A percentile compares a stretch with the other conserved stretches of the same genome.
Evolutionary conservation across 805 yeast species (phyloP).

Genomic region (Sugiyamaella americana): DNA sequence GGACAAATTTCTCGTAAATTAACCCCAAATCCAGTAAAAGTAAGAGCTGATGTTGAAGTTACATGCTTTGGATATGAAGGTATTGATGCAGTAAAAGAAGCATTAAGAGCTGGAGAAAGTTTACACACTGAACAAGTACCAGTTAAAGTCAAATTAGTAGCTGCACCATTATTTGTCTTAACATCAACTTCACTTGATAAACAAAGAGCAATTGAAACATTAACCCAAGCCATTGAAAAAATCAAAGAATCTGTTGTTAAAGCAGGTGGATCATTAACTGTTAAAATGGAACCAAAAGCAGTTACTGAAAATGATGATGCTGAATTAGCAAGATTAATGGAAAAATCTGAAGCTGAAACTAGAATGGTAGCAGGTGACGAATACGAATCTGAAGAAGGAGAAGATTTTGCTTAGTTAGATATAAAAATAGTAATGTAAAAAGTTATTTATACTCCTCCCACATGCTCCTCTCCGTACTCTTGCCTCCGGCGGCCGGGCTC

Average conservation of each 20-base stretch:
- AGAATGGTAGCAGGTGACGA: conserved; percentile 80
- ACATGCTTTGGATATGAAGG: conserved; percentile 97
- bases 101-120: conserved; percentile 80
- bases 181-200: conserved; percentile 92
- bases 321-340: conserved; percentile 91
- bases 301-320: conserved; percentile 98
- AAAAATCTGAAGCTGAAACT: conserved; percentile 85
- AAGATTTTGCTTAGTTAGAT: conserved; percentile 14
- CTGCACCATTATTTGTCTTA: conserved; percentile 93
- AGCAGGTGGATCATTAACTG: conserved; percentile 80
- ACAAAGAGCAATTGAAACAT: conserved; percentile 72
- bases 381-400: conserved; percentile 42
- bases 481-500: too few relatives aligned
- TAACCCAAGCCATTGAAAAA: conserved; percentile 72
- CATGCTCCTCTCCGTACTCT: too few relatives aligned
- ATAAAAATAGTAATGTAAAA: too few relatives aligned
- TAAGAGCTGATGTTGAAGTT: conserved; percentile 97
- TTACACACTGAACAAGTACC: conserved; percentile 78
- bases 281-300: conserved; percentile 98
- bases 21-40: conserved; percentile 96
- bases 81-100: conserved; percentile 90
- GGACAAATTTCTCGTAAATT: conserved; percentile 84
- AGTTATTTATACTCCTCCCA: too few relatives aligned
- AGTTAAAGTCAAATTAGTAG: conserved; percentile 89
- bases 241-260: conserved; percentile 64